These are phyloP conservation scores for Gloeophyllum trabeum DNA, from an alignment of 768 basidiomycete genomes.

Conservation along the genomic window DNA sequence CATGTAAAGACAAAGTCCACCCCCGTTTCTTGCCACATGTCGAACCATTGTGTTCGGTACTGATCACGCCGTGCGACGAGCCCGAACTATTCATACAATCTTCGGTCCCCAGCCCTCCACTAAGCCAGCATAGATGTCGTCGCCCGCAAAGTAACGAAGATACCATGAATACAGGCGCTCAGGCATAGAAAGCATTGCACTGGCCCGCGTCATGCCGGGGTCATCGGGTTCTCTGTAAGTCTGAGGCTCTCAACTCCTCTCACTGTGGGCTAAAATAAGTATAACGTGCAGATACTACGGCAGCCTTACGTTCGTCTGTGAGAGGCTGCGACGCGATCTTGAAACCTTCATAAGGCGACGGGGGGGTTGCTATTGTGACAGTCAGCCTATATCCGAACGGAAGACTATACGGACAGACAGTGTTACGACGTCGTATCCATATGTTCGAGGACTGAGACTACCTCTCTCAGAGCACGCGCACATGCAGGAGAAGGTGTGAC, in stretches of 20 bases:
- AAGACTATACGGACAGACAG: conserved; percentile 27
- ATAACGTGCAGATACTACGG: background rate
- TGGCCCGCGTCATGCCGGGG: conserved; percentile 29
- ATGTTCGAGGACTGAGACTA: conserved; percentile 19
- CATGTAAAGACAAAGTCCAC: conserved; percentile 57
- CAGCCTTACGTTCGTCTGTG: conserved; percentile 32
- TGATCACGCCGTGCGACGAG: conserved; percentile 32
- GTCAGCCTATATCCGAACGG: background rate
- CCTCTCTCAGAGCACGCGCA: conserved; percentile 33
- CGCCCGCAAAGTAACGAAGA: conserved; percentile 36
- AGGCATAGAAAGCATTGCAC: conserved; percentile 29
- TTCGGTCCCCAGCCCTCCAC: conserved; percentile 37
- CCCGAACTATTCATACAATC: conserved; percentile 37
- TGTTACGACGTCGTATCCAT: conserved; percentile 40
- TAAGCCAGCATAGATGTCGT: conserved; percentile 41
- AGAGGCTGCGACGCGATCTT: conserved; percentile 41
- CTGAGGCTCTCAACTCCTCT: conserved; percentile 4
- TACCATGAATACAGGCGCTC: conserved; percentile 39
- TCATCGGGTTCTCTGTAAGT: conserved; percentile 37
- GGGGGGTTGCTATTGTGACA: conserved; percentile 21
- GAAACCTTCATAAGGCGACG: conserved; percentile 40
- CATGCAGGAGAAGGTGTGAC: conserved; percentile 51
- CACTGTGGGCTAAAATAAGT: background rate
- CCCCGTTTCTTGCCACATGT: conserved; percentile 28
- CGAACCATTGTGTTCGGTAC: conserved; percentile 30